Conservation (phyloP, 192 early-diverging fungal genomes). For the Podila epigama region DNA sequence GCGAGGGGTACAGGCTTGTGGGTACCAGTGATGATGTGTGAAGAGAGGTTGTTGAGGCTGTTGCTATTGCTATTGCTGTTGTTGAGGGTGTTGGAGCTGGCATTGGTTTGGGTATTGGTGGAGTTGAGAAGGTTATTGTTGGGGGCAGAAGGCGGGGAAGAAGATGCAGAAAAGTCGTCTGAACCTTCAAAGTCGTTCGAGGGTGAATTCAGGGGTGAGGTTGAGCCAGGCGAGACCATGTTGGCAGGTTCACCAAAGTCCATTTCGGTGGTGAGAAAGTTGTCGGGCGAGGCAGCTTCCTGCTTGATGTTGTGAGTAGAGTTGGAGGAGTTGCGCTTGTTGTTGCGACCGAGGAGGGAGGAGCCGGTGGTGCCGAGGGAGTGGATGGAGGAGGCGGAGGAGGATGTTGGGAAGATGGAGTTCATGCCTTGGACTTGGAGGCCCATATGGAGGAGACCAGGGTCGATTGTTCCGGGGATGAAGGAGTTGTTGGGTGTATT, state of each 20-base stretch:
- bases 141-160: no score
- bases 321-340: slow-evolving; percentile 38
- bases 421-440: slow-evolving; percentile 27
- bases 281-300: slow-evolving; percentile 48
- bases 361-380: slow-evolving; percentile 18
- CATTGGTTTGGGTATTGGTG: no score
- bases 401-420: slow-evolving; percentile 29
- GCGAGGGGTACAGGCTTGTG: slow-evolving; percentile 41
- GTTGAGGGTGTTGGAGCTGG: neutral
- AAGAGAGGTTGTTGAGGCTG: neutral
- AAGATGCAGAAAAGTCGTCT: no score
- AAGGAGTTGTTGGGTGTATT: slow-evolving; percentile 33
- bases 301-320: slow-evolving; percentile 43
- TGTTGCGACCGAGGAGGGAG: slow-evolving; percentile 15
- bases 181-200: slow-evolving; percentile 47
- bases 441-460: slow-evolving; percentile 43
- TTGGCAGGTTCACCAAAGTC: slow-evolving; percentile 48
- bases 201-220: slow-evolving; percentile 46
- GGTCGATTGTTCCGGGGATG: slow-evolving; percentile 41
- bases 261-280: slow-evolving; percentile 43
- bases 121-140: no score
- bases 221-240: slow-evolving; percentile 49
- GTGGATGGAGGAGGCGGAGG: slow-evolving; percentile 29
- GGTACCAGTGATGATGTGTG: no score
- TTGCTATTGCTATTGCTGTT: neutral